Conservation (phyloP, 805 yeast species). For the Crinitomyces ghanaensis region DNA sequence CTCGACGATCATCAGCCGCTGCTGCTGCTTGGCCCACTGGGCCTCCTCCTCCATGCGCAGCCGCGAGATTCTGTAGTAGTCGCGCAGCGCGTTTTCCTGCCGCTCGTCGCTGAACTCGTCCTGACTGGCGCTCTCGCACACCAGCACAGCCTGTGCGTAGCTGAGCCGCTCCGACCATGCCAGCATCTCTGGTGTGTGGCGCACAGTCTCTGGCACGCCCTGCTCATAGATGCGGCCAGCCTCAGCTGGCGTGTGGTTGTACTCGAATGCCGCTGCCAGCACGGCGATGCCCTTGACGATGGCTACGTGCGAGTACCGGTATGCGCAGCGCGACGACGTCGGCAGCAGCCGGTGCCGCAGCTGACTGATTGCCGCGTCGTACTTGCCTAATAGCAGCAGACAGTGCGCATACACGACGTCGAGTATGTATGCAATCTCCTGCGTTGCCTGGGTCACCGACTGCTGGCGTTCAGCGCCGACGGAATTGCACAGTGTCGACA, state of each 20-base stretch:
- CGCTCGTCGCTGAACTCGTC: too few species aligned
- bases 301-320: slow-evolving; percentile 11
- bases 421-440: slow-evolving; percentile 10
- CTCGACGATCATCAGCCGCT: too few species aligned
- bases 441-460: too few species aligned
- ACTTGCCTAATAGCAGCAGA: slow-evolving; percentile 12
- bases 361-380: slow-evolving; percentile 9
- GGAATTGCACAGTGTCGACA: too few species aligned
- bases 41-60: too few species aligned
- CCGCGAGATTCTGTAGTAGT: too few species aligned
- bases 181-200: slow-evolving; percentile 28
- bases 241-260: slow-evolving; percentile 8
- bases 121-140: too few species aligned
- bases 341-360: too few species aligned
- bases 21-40: too few species aligned
- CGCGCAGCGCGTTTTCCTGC: too few species aligned
- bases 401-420: slow-evolving; percentile 13
- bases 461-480: too few species aligned
- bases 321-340: too few species aligned
- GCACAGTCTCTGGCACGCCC: slow-evolving; percentile 5
- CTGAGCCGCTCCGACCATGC: slow-evolving; percentile 30
- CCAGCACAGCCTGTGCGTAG: slow-evolving; percentile 4
- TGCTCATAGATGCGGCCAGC: slow-evolving; percentile 13
- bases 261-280: slow-evolving; percentile 18
- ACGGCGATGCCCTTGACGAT: slow-evolving; percentile 15